phyloP scores from a whole-genome alignment of 179 eudicot species.

The Beta macrorhiza region DNA sequence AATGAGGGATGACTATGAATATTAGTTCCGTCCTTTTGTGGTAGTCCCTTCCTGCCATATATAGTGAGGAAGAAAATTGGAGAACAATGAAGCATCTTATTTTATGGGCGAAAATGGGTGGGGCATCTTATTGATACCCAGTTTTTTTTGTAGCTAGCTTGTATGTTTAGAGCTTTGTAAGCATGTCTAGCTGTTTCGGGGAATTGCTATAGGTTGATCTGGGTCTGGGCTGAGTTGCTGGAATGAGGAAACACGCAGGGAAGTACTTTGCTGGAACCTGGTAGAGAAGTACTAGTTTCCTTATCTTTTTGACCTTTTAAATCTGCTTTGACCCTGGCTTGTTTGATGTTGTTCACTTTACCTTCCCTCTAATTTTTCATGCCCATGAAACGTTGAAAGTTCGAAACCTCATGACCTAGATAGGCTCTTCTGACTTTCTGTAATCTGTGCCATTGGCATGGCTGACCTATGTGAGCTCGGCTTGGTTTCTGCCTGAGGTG shows the following conservation, averaged over 20 bases:
- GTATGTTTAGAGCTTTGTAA: neutral
- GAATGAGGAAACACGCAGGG: neutral
- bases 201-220: neutral
- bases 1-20: neutral
- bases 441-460: neutral
- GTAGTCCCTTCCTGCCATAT: neutral
- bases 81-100: neutral
- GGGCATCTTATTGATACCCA: neutral
- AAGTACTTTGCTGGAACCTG: neutral
- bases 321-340: conserved; percentile 13
- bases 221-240: neutral
- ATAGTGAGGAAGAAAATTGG: neutral
- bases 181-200: neutral
- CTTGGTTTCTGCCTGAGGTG: conserved; percentile 9
- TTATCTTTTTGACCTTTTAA: neutral
- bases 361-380: neutral
- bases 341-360: conserved; percentile 1
- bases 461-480: conserved; percentile 1
- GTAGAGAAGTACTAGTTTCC: neutral
- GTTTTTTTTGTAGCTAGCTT: neutral
- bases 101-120: neutral
- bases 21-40: neutral
- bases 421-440: neutral
- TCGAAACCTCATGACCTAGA: neutral
- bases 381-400: neutral